Base-by-base conservation (phyloP, 2,329 filamentous ascomycete genomes). In the Fusarium fracticaudum region DNA sequence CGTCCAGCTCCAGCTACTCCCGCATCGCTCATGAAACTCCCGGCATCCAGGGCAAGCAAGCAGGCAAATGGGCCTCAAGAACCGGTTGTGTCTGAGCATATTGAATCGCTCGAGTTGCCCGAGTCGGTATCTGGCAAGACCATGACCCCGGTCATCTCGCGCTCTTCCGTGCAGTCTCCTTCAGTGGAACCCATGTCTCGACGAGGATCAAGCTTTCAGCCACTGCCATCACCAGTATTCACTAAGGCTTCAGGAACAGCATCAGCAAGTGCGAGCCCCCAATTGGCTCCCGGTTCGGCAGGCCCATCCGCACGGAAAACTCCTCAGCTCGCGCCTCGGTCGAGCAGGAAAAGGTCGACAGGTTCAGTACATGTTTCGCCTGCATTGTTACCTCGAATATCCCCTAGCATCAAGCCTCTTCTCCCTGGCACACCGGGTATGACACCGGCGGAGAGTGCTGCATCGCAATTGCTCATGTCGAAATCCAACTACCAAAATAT, bases 401-500 rank as follows among this genome's bases (percentile, higher is more conserved):
- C 95, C 33, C 96, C 96, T 7, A 97, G 91, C 81, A 98, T 99
- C 81, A 97, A 98, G 81, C 96, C 96, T 15, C 83, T 98, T 29
- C 88, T 98, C 53, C 94, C 95, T 26, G 92, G 84, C 33, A 82
- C 82, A 1, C 79, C 85, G 8, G 87, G 87, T 7, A 83, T 87
- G 64, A 76, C 77, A n/a, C 86, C 88, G 3, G 86, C 86, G 9
- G 90, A 91, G 74, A 89, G 91, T 75, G 87, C 89, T 4, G 87
- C 90, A 1, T 91, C 90, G n/a, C 88, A 94, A 35, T 88, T 98
- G 50, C 88, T 99, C 35, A 94, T 95, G 41, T 94, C 94, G 22
- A 98, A 98, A 81, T 98, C 96, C 5, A 99, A 99, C 79, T 99
- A 99, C 79, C 96, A 98, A 79, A 97, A 98, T 78, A 96, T 99